Evolutionary conservation across 768 basidiomycete species (phyloP), one percentile per base, ranked within the genome.

Genomic region (Tulasnella sp.): DNA sequence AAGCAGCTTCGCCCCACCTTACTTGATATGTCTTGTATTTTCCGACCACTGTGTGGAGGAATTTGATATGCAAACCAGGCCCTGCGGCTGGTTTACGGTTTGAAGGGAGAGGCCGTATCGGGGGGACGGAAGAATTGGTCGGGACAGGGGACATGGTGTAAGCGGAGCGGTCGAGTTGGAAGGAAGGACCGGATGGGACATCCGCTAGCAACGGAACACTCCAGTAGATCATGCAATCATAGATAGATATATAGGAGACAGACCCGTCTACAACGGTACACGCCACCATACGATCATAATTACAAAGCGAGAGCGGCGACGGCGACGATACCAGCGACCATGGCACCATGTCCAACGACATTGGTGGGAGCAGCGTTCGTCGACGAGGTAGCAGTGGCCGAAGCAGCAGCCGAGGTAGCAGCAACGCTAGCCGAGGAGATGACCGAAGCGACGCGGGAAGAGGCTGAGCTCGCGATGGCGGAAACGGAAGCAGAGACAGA

Each of bases 401-500:
- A 42, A 22, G 37, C 39, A 15, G 34, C 37, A 4, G 54, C 54
- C 3, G 73, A 29, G 3, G 73, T 8, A 15, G 52, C 31, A 8
- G 52, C 34, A 19, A 22, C 49, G 72, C 25, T 74, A 72, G 68
- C 37, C n/a, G 37, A 71, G 69, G 71, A 40, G n/a, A 42, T 38
- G 22, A 42, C 15, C 17, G 71, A 38, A 31, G 72, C 31, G 6
- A 64, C 15, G 52, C 15, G 9, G 4, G 40, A 37, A 38, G 45
- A 58, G 19, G n/a, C 54, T 36, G 37, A 29, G 71, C 36, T 25
- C 11, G 17, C 39, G 12, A 19, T 36, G 25, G 45, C 49, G 34
- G 72, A 54, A 36, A 19, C 72, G n/a, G 72, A 29, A 6, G 29
- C 34, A 31, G 72, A 31, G 49, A 22, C 37, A n/a, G 80, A 38